Base-by-base conservation (phyloP, 768 basidiomycete species). In the Boletus reticuloceps region DNA sequence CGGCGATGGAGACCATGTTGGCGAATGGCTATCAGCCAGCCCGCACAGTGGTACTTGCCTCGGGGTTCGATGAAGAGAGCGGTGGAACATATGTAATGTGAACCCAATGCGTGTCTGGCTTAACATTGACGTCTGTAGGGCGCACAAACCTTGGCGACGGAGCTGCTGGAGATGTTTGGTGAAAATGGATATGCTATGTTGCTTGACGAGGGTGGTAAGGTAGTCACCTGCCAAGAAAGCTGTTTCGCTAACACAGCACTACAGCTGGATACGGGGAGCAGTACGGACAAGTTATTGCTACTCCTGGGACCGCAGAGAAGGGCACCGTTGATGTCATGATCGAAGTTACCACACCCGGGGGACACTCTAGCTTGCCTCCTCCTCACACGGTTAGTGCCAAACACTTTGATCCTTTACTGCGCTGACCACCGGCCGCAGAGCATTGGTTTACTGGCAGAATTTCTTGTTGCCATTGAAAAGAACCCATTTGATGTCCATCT, bases 281-380 rank as follows among this genome's bases (percentile, higher is more conserved):
- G 32, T 79, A 75, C 52, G 86, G 85, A 7, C 73, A 76, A 12
- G 68, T 82, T 13, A 71, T 91, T 51, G 86, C 88, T 4, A 72
- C 72, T 0, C 85, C 85, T 10, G 87, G 77, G 4, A 79, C 89
- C 25, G 82, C 82, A 0, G 90, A 92, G 72, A 91, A 90, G 67
- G 92, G 92, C 11, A 82, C 78, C 52, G 42, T 86, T 10, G 77
- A 89, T 63, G 79, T 85, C 17, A 74, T 70, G 37, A 75, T 93
- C n/a, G 79, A 84, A 53, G 83, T 94, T 9, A 72, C 78, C 14
- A 75, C 86, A 0, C 76, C 84, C 0, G 93, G 94, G 6, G 94
- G 94, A 0, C 94, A 95, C 69, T 94, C 92, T 0, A 89, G 87
- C 62, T 73, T 93, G 14, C 94, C 94, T 16, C 91, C 89, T 16